Conservation (phyloP, 495 filamentous ascomycete species). For the Penicillium roqueforti region DNA sequence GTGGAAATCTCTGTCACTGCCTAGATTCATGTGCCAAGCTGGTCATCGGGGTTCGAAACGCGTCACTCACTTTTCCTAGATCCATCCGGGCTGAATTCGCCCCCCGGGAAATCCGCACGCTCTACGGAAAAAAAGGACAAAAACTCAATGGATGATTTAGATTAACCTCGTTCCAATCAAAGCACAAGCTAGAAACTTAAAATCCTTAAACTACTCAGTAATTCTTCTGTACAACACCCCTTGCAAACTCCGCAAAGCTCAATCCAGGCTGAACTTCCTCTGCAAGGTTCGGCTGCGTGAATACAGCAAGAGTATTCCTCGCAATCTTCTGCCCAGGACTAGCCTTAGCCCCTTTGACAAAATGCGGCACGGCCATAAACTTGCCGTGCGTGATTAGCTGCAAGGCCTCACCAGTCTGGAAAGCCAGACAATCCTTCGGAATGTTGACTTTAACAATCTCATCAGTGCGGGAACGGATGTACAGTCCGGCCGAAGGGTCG, state of each 20-base stretch:
- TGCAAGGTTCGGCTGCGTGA: slow-evolving; percentile 91
- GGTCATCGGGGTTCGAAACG: neutral
- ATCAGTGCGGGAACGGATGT: slow-evolving; percentile 82
- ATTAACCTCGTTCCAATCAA: neutral
- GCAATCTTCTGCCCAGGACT: slow-evolving; percentile 51
- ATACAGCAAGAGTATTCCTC: slow-evolving; percentile 91
- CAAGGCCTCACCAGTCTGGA: slow-evolving; percentile 92
- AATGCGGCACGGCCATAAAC: slow-evolving; percentile 95
- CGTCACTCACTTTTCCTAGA: neutral
- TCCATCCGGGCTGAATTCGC: neutral
- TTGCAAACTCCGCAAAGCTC: slow-evolving; percentile 84
- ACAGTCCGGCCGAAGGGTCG: slow-evolving; percentile 79
- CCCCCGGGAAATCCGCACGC: neutral
- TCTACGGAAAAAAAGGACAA: too few relatives aligned
- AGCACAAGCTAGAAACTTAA: neutral
- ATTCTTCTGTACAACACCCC: slow-evolving; percentile 76
- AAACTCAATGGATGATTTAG: neutral
- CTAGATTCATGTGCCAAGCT: neutral
- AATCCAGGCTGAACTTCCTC: slow-evolving; percentile 74
- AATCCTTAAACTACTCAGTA: slow-evolving; percentile 36
- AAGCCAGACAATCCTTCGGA: slow-evolving; percentile 83
- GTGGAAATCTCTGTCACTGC: neutral
- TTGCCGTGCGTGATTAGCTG: slow-evolving; percentile 82
- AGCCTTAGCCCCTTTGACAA: slow-evolving; percentile 66
- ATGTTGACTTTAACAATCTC: slow-evolving; percentile 81